Evolutionary conservation across 371 early-diverging fungal species (phyloP), one percentile per base, ranked within the genome.

Genomic region (Cokeromyces recurvatus): DNA sequence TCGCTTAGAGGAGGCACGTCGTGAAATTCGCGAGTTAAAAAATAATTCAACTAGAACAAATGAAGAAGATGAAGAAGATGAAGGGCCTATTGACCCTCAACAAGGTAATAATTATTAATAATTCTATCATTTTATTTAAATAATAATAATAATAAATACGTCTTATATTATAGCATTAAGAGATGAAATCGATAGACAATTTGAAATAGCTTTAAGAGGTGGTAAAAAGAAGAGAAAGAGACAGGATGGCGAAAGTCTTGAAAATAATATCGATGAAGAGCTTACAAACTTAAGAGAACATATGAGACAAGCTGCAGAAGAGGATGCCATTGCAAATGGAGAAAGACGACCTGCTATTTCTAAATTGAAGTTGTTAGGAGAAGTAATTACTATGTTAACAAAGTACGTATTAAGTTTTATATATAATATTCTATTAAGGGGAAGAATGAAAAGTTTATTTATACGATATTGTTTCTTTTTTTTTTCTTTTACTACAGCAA

Each of bases 311-410:
- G 91, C 90, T 7, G 91, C 91, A 1, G 76, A 82, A 36, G 68
- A 76, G 29, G 97, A 97, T 52, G 68, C 82, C 19, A 84, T 86
- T 53, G 72, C 85, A 32, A 91, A 94, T 55, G 64, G 74, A 46
- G 69, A 85, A 44, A 68, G 79, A 32, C 68, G 80, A 50, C 89
- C 95, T 0, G 93, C 94, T 1, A 70, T 90, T 14, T 77, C 85
- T 32, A 96, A 95, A 66, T 72, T 97, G 44, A 83, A 82, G 55
- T 75, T 90, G 77, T 75, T 98, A 46, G 78, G 82, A 9, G 72
- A 71, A 23, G 87, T 91, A 12, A 73, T 74, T 20, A 68, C 50
- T 10, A 80, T 78, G 49, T 66, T 95, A 43, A 71, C 82, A 58
- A 90, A 91, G 81, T 83, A 74, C 21, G 74, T 11, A n/a, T n/a